Percentiles rank a stretch among this genome's conserved stretches.
Evolutionary conservation across 352 stramenopile species (phyloP).

Genomic region (Globisporangium lucens): DNA sequence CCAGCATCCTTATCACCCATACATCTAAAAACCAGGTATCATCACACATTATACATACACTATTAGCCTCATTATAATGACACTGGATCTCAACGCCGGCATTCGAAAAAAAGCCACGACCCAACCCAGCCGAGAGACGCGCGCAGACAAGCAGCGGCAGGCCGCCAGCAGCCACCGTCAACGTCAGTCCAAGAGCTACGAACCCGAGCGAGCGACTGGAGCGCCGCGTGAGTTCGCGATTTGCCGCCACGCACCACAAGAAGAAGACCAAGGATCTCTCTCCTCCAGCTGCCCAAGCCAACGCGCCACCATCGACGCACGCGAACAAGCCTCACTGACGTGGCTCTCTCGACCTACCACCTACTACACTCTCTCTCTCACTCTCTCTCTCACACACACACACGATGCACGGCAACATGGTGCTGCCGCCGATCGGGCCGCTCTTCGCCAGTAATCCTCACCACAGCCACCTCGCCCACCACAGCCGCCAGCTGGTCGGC

Average conservation of each 20-base stretch:
- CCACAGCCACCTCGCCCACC: neutral
- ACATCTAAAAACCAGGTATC: constrained; percentile 14
- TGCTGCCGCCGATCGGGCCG: constrained; percentile 55
- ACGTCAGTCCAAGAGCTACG: constrained; percentile 10
- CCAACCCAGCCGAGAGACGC: constrained; percentile 12
- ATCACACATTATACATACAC: neutral
- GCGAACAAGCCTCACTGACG: constrained; percentile 1
- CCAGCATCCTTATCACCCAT: neutral
- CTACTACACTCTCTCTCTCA: constrained; percentile 13
- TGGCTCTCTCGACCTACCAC: neutral
- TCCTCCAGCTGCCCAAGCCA: constrained; percentile 18
- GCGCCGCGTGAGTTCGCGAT: constrained; percentile 11
- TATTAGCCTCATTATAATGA: neutral
- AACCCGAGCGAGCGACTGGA: neutral
- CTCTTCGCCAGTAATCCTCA: constrained; percentile 33
- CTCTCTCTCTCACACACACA: neutral
- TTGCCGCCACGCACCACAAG: constrained; percentile 15
- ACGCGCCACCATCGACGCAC: neutral
- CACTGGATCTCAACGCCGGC: constrained; percentile 9
- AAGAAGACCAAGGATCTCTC: neutral
- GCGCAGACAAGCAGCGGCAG: constrained; percentile 11
- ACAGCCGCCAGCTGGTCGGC: constrained; percentile 13
- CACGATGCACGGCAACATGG: constrained; percentile 43
- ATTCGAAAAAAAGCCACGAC: constrained; percentile 17
- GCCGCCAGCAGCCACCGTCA: neutral